A percentile compares a stretch with the other conserved stretches of the same genome.
These are phyloP conservation scores for Raddia distichophylla DNA, from an alignment of 176 grass and related monocot species.

Conservation along the genomic window DNA sequence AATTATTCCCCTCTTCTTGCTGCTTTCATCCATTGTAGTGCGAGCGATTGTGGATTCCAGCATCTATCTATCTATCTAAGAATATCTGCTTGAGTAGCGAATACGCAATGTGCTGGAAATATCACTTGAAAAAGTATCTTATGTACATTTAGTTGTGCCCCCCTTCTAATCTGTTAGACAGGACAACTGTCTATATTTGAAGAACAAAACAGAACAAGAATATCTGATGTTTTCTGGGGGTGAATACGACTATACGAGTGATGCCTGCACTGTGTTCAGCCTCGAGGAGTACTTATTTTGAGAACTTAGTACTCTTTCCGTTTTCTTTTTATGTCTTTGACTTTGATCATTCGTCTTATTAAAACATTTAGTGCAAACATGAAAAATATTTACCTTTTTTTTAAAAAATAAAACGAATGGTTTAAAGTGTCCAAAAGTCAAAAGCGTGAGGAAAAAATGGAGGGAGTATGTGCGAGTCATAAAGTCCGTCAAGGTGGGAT, in stretches of 20 bases:
- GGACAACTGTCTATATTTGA: too few relatives aligned
- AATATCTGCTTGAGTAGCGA: conserved; percentile 23
- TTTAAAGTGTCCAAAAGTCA: too few relatives aligned
- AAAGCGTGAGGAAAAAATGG: too few relatives aligned
- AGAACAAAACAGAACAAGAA: neutral
- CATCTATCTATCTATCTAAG: conserved; percentile 25
- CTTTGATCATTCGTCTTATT: too few relatives aligned
- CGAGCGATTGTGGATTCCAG: conserved; percentile 20
- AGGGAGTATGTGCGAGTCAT: neutral
- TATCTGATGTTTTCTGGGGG: neutral
- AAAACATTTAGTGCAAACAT: too few relatives aligned
- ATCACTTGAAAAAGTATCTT: neutral
- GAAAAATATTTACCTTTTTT: too few relatives aligned
- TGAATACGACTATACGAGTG: neutral
- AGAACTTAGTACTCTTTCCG: neutral
- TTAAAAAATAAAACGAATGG: too few relatives aligned
- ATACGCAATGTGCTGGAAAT: conserved; percentile 19
- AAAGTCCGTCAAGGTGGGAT: neutral
- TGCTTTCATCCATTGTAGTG: neutral
- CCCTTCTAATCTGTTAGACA: too few relatives aligned
- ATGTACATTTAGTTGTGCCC: neutral
- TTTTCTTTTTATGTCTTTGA: too few relatives aligned
- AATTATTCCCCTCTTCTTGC: neutral
- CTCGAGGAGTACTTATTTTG: neutral
- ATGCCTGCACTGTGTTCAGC: neutral